Percentiles rank a stretch among this genome's conserved stretches.
These are phyloP conservation scores for Plenodomus lindquistii DNA, from an alignment of 2,329 filamentous ascomycete genomes.

Conservation along the genomic window DNA sequence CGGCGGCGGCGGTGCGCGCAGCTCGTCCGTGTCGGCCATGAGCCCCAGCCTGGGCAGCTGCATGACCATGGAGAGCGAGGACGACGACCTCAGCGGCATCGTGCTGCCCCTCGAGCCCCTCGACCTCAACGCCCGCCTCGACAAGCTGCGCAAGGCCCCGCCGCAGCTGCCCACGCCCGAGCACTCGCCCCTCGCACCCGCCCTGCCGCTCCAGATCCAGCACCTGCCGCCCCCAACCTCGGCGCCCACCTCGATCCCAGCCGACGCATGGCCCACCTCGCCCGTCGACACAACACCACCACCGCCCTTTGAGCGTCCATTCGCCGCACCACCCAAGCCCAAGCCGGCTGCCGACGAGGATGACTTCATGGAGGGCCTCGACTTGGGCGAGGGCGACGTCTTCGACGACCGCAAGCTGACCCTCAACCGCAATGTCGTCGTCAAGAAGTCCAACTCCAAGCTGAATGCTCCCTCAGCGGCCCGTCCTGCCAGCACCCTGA, in stretches of 20 bases:
- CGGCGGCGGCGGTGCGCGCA: conserved; percentile 72
- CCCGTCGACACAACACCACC: conserved; percentile 19
- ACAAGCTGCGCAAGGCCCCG: conserved; percentile 65
- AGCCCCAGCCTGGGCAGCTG: conserved; percentile 93
- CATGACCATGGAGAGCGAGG: conserved; percentile 88
- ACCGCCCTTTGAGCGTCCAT: conserved; percentile 25
- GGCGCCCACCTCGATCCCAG: conserved; percentile 24
- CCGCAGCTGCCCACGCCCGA: conserved; percentile 15
- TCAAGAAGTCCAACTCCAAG: conserved; percentile 65
- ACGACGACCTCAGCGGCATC: conserved; percentile 89
- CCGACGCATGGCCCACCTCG: conserved; percentile 19
- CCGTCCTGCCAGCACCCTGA: conserved; percentile 77
- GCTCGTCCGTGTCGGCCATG: conserved; percentile 84
- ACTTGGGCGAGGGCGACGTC: conserved; percentile 80
- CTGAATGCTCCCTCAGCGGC: conserved; percentile 71
- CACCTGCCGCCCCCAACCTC: conserved; percentile 36
- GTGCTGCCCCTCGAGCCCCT: conserved; percentile 81
- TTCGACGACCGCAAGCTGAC: conserved; percentile 81
- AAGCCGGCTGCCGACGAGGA: conserved; percentile 54
- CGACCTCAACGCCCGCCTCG: conserved; percentile 78
- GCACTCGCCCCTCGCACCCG: conserved; percentile 21
- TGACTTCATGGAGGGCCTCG: conserved; percentile 84
- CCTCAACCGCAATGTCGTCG: conserved; percentile 87
- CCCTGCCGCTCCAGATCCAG: conserved; percentile 21
- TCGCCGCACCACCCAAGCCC: conserved; percentile 18